Percentiles rank a stretch among this genome's conserved stretches.
These are phyloP conservation scores for Lecanicillium sp. DNA, from an alignment of 2,329 filamentous ascomycete species.

Conservation along the genomic window DNA sequence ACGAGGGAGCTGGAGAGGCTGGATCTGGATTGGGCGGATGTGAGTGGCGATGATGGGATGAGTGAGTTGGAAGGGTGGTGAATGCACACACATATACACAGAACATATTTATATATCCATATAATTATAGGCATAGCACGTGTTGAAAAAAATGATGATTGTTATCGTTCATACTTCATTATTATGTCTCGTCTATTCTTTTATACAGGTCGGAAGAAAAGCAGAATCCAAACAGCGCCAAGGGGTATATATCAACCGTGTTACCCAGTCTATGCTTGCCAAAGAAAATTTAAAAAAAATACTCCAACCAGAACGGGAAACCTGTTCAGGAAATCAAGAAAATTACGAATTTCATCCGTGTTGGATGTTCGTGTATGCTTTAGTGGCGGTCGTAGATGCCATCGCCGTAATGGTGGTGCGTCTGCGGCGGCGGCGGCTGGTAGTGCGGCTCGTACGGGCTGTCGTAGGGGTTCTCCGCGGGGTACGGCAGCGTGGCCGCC, in stretches of 20 bases:
- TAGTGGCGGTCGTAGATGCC: slow-evolving; percentile 31
- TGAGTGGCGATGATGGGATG: slow-evolving; percentile 29
- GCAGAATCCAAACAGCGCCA: too few species aligned
- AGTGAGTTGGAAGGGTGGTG: slow-evolving; percentile 28
- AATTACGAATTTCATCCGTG: too few species aligned
- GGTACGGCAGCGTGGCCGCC: slow-evolving; percentile 3
- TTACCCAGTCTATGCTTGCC: too few species aligned
- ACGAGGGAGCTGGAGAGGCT: slow-evolving; percentile 69
- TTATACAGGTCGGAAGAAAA: too few species aligned
- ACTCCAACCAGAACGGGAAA: too few species aligned
- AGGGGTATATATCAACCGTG: too few species aligned
- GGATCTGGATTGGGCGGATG: slow-evolving; percentile 46
- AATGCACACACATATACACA: neutral
- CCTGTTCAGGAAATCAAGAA: neutral
- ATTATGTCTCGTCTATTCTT: too few species aligned
- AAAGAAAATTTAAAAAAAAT: too few species aligned
- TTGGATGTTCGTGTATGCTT: too few species aligned
- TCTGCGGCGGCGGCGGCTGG: slow-evolving; percentile 16
- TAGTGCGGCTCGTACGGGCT: slow-evolving; percentile 8
- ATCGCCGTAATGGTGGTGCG: slow-evolving; percentile 33
- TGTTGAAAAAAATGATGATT: too few species aligned
- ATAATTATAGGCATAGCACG: neutral
- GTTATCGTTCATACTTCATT: too few species aligned
- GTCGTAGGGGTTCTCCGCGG: slow-evolving; percentile 9
- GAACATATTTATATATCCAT: too few species aligned